phyloP scores from a whole-genome alignment of 2,329 filamentous ascomycete genomes.

The Xylariales sp. region DNA sequence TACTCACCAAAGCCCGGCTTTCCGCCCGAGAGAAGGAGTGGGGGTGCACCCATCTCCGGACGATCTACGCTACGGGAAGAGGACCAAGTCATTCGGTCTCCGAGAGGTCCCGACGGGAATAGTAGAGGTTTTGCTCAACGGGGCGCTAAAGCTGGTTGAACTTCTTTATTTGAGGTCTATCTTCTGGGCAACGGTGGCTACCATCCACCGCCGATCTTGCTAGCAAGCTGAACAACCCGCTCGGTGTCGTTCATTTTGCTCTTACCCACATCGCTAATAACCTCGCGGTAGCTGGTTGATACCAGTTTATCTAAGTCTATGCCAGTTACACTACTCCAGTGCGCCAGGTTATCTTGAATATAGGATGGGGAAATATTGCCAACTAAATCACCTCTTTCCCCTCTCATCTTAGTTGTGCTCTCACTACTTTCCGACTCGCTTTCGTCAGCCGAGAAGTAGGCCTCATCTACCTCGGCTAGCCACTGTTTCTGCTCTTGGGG shows the following conservation, averaged over 20 bases:
- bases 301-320: constrained; percentile 78
- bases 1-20: constrained; percentile 74
- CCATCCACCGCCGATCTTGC: constrained; percentile 95
- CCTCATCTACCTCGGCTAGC: constrained; percentile 85
- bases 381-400: constrained; percentile 57
- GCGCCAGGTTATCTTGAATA: constrained; percentile 74
- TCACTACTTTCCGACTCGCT: constrained; percentile 50
- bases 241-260: constrained; percentile 76
- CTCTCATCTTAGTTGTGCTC: constrained; percentile 45
- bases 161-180: constrained; percentile 41
- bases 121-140: constrained; percentile 78
- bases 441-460: constrained; percentile 84
- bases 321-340: constrained; percentile 80
- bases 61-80: constrained; percentile 66
- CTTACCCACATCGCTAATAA: constrained; percentile 95
- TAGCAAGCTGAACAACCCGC: constrained; percentile 86
- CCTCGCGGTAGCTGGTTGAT: constrained; percentile 89
- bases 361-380: constrained; percentile 74
- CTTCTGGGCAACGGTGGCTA: constrained; percentile 55
- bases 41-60: constrained; percentile 52
- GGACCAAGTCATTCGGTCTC: constrained; percentile 77
- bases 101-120: constrained; percentile 80
- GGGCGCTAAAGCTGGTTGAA: constrained; percentile 65
- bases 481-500: constrained; percentile 87
- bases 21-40: constrained; percentile 57